These are phyloP conservation scores for Dactylellina sp. DNA, from an alignment of 2,329 filamentous ascomycete species.

Conservation along the genomic window DNA sequence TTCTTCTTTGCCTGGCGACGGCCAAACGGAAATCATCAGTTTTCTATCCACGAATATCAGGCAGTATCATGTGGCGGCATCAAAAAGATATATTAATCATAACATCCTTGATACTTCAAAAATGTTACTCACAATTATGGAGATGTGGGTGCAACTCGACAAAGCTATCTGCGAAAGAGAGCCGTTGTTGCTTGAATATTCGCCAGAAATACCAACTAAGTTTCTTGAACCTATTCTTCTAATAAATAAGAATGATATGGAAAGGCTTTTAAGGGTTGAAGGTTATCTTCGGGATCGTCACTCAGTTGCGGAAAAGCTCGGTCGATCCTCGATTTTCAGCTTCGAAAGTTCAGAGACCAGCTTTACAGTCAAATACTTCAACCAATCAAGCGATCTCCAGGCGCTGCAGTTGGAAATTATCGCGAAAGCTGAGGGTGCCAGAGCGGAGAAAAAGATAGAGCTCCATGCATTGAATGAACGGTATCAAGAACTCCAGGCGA, in stretches of 20 bases:
- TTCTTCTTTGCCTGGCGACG: conserved; percentile 51
- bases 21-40: neutral
- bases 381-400: conserved; percentile 65
- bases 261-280: conserved; percentile 66
- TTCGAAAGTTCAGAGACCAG: conserved; percentile 62
- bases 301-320: conserved; percentile 58
- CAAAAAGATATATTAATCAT: neutral
- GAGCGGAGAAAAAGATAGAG: conserved; percentile 62
- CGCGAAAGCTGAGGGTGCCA: conserved; percentile 18
- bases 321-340: conserved; percentile 64
- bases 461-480: no score
- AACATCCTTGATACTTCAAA: conserved; percentile 67
- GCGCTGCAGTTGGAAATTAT: conserved; percentile 39
- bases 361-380: conserved; percentile 68
- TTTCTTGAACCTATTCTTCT: conserved; percentile 67
- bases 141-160: conserved; percentile 72
- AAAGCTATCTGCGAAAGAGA: conserved; percentile 64
- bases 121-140: conserved; percentile 70
- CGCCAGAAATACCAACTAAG: conserved; percentile 64
- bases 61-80: conserved; percentile 62
- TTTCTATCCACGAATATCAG: conserved; percentile 62
- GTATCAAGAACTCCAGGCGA: conserved; percentile 62
- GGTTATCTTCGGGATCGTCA: conserved; percentile 63
- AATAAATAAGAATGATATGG: conserved; percentile 65
- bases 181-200: conserved; percentile 66